Evolutionary conservation across 1,284 basidiomycete species (phyloP), one percentile per base, ranked within the genome.

Genomic region (Ceratobasidium sp.): DNA sequence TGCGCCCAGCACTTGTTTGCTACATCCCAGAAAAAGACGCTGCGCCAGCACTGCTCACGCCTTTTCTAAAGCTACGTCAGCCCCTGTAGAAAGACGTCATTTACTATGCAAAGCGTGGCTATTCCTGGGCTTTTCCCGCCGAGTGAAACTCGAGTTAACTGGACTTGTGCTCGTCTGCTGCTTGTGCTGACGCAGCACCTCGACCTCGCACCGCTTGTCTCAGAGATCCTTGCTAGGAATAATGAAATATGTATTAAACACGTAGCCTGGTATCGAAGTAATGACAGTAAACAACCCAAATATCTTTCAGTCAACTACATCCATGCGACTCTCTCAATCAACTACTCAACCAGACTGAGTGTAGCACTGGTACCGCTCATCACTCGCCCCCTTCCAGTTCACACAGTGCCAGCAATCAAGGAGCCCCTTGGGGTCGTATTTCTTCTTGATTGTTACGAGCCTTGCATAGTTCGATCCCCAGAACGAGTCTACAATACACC

Each of bases 401-500:
- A 62, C 66, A 27, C 66, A 69, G 53, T 69, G 66, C 66, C 66
- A 69, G 66, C 66, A 69, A 57, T 69, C 66, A 7, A 69, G 24
- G 19, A 69, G 36, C 41, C 66, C 66, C 44, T 76, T 71, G 7
- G 76, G 76, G 59, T 76, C 76, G 33, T 75, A 76, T 44, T 75
- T 76, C 47, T 54, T 50, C 66, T 76, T 76, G 57, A 76, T 65
- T 47, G 73, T 27, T 44, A 69, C 71, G n/a, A 76, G 31, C 22
- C 76, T 45, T 1, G 73, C 44, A 36, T 76, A 76, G 44, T 76
- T 76, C 15, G 53, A 48, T 14, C 76, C 76, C 67, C 67, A 76
- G 51, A 75, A 47, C 24, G 66, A 44, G 27, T 69, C 66, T 69
- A 29, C 50, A 29, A 33, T 7, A 54, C 19, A 31, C 19, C 27